Percentiles rank a stretch among this genome's conserved stretches.
Evolutionary conservation across 2,329 filamentous ascomycete genomes (phyloP).

Genomic region (Zalaria sp.): DNA sequence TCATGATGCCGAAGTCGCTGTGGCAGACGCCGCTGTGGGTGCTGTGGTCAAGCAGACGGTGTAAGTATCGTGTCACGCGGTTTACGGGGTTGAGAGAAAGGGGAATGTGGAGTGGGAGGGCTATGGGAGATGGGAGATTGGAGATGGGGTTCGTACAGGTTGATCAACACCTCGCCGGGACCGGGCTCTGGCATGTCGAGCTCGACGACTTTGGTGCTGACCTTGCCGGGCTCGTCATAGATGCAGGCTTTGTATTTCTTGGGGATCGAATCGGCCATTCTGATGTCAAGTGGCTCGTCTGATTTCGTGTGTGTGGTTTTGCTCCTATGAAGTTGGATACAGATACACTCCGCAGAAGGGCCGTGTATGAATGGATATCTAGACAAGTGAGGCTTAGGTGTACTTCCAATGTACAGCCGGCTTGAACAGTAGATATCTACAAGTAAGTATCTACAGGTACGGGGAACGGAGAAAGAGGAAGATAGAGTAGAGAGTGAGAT

Average conservation of each 20-base stretch:
- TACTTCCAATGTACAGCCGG: too few relatives aligned
- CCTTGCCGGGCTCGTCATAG: conserved; percentile 50
- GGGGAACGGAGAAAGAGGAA: too few relatives aligned
- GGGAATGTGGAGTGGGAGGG: not conserved
- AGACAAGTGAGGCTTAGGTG: too few relatives aligned
- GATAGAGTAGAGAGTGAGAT: too few relatives aligned
- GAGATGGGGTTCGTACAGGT: conserved; percentile 32
- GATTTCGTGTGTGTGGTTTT: too few relatives aligned
- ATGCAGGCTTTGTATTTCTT: conserved; percentile 49
- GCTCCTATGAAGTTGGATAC: too few relatives aligned
- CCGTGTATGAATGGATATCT: too few relatives aligned
- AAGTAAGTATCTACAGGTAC: too few relatives aligned
- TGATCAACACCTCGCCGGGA: conserved; percentile 47
- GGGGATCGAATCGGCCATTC: conserved; percentile 15
- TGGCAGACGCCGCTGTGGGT: conserved; percentile 47
- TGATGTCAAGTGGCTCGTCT: too few relatives aligned
- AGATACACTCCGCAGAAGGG: too few relatives aligned
- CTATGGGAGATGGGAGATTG: too few relatives aligned
- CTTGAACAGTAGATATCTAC: too few relatives aligned
- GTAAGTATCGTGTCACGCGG: not conserved
- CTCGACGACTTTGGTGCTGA: conserved; percentile 50
- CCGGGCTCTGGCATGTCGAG: conserved; percentile 52
- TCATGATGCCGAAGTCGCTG: conserved; percentile 44
- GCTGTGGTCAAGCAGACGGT: not conserved
- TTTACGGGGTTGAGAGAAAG: conserved; percentile 6